Conservation (phyloP, 164 flowering plant species). For the Hamamelis virginiana region DNA sequence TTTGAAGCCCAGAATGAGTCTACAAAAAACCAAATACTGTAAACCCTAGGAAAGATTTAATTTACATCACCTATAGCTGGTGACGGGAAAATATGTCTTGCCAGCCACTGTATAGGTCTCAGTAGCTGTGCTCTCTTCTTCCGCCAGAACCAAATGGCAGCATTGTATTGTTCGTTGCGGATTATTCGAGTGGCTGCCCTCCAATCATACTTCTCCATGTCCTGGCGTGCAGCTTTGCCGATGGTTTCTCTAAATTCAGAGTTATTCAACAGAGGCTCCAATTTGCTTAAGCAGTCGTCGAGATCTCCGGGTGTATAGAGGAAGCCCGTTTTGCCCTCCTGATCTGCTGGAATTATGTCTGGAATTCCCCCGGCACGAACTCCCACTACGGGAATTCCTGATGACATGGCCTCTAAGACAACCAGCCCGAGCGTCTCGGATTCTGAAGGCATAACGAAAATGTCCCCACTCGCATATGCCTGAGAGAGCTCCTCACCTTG, state of each 20-base stretch:
- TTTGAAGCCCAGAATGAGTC: conserved; percentile 6
- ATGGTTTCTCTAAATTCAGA: conserved; percentile 61
- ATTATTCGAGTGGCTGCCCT: conserved; percentile 79
- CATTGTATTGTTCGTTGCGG: conserved; percentile 85
- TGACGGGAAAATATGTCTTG: conserved; percentile 43
- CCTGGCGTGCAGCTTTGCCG: conserved; percentile 80
- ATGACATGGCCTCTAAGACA: conserved; percentile 96
- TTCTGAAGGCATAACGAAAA: conserved; percentile 96
- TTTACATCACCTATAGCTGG: conserved; percentile 44
- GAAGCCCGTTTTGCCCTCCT: conserved; percentile 77
- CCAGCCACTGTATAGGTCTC: conserved; percentile 74
- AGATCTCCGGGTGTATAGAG: conserved; percentile 76
- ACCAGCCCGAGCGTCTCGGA: conserved; percentile 98
- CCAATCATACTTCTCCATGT: conserved; percentile 96
- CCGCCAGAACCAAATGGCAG: conserved; percentile 98
- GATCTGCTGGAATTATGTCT: conserved; percentile 79
- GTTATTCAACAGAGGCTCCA: conserved; percentile 55
- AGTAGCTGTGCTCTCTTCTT: conserved; percentile 70
- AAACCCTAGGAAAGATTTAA: too few relatives aligned
- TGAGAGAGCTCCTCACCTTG: conserved; percentile 93
- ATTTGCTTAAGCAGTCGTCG: conserved; percentile 82
- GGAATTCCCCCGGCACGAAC: conserved; percentile 97
- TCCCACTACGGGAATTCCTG: conserved; percentile 90
- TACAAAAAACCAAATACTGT: too few relatives aligned
- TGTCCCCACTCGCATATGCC: conserved; percentile 98